These are phyloP conservation scores for Lignosus rhinocerotis DNA, from an alignment of 1,284 basidiomycete species.

Conservation along the genomic window DNA sequence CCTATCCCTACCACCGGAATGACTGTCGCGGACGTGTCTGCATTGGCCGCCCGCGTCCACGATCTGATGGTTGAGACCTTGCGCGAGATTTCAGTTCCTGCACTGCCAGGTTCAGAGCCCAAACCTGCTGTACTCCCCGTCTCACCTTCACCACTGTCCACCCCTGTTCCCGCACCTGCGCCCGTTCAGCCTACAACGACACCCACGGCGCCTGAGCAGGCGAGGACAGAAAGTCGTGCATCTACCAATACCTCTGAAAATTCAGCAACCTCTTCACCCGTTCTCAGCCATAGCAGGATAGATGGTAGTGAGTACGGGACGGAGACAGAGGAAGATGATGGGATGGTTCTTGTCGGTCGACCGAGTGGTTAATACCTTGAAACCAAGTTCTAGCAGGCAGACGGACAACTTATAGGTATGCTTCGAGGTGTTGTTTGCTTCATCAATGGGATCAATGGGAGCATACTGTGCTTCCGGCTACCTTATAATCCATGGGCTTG, in stretches of 20 bases:
- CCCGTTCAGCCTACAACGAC: conserved; percentile 11
- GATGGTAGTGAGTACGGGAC: conserved; percentile 58
- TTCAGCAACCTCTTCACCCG: conserved; percentile 38
- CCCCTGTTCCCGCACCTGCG: conserved; percentile 15
- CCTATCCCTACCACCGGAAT: conserved; percentile 75
- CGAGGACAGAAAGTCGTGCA: conserved; percentile 32
- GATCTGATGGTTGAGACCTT: conserved; percentile 73
- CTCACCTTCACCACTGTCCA: conserved; percentile 14
- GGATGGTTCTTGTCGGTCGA: conserved; percentile 72
- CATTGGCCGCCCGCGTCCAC: conserved; percentile 63
- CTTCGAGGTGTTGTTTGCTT: conserved; percentile 8
- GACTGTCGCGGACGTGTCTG: conserved; percentile 63
- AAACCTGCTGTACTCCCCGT: conserved; percentile 18
- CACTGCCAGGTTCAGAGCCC: conserved; percentile 28
- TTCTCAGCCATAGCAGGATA: conserved; percentile 33
- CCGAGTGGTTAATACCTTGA: conserved; percentile 34
- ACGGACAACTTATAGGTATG: conserved; percentile 6
- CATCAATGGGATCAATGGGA: conserved; percentile 11
- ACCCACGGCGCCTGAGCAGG: conserved; percentile 10
- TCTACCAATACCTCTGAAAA: conserved; percentile 39
- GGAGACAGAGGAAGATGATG: conserved; percentile 79
- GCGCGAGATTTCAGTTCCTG: conserved; percentile 61
- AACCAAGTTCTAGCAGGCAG: background rate
- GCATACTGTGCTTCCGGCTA: background rate
- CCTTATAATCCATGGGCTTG: no score